Evolutionary conservation across 2,329 filamentous ascomycete species (phyloP), one percentile per base, ranked within the genome.

Genomic region (Coccinonectria pachysandricola): DNA sequence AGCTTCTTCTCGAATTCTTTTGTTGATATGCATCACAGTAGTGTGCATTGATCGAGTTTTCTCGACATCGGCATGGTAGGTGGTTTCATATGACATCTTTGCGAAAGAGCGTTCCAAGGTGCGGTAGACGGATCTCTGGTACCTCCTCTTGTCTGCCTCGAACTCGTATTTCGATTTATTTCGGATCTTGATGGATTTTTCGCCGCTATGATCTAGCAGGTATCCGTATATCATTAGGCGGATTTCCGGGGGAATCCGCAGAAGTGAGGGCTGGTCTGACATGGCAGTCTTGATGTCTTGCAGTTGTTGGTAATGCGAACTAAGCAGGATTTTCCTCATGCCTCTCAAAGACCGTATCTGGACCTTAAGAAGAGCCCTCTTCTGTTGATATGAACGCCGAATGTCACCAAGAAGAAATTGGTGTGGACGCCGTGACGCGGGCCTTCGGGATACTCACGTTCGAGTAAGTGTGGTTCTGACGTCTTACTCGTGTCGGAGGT

Each of bases 1-100:
- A n/a, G 67, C 64, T 46, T 78, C 73, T 32, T 59, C 53, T 45
- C 75, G 58, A 26, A 75, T 54, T 28, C 57, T 56, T 20, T 56
- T 54, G 41, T 56, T 65, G 12, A 54, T 56, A 25, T 50, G 42
- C 59, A 72, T 53, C 40, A 68, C 54, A 26, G 62, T 41, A 15
- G 58, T 45, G 49, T 68, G 53, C 41, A 64, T 53, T 45, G 32
- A 27, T 27, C 40, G 32, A 19, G 30, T 34, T 27, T 30, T 20
- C 18, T 36, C 32, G 22, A 23, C 27, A 12, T 42, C 36, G 33
- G 37, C 42, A 27, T 37, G 40, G 49, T 77, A 78, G 4, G 73
- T 75, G 6, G 73, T 75, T 28, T 63, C 46, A 34, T 50, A 57
- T 30, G 56, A 59, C 30, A 55, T 53, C 9, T 57, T 54, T 20